These are phyloP conservation scores for Albizia julibrissin DNA, from an alignment of 306 rosid species.

Conservation along the genomic window DNA sequence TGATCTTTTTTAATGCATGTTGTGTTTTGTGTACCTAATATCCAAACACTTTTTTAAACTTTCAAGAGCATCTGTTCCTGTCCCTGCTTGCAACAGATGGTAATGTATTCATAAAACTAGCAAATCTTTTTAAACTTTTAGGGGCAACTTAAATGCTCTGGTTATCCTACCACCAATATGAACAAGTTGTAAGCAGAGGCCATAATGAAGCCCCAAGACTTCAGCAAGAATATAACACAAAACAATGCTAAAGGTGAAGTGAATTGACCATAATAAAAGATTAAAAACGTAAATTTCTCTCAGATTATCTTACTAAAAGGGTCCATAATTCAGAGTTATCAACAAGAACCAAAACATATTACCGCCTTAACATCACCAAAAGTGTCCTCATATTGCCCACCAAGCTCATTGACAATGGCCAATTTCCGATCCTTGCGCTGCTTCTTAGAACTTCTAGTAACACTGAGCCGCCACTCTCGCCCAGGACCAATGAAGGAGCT, in stretches of 20 bases:
- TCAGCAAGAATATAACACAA: not conserved
- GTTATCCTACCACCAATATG: not conserved
- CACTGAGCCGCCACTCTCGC: conserved; percentile 60
- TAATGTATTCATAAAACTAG: not conserved
- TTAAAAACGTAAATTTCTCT: not conserved
- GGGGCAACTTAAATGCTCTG: not conserved
- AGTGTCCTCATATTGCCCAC: conserved; percentile 83
- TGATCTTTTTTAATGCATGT: not conserved
- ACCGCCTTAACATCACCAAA: conserved; percentile 90
- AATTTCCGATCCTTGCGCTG: conserved; percentile 56
- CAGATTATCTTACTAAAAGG: not conserved
- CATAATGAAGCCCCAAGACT: not conserved
- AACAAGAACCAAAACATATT: conserved; percentile 21
- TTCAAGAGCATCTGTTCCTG: not conserved
- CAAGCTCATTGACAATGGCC: conserved; percentile 65
- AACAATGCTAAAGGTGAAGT: conserved; percentile 1
- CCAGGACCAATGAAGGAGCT: conserved; percentile 71
- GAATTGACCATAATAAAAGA: conserved; percentile 9
- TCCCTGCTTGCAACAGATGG: not conserved
- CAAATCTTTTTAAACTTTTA: not conserved
- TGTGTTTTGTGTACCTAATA: not conserved
- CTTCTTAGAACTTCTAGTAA: conserved; percentile 55
- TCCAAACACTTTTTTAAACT: not conserved
- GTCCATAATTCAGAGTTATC: not conserved
- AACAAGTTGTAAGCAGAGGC: not conserved